Evolutionary conservation across 148 eudicot genomes (phyloP).

Genomic region (Fagopyrum esculentum): DNA sequence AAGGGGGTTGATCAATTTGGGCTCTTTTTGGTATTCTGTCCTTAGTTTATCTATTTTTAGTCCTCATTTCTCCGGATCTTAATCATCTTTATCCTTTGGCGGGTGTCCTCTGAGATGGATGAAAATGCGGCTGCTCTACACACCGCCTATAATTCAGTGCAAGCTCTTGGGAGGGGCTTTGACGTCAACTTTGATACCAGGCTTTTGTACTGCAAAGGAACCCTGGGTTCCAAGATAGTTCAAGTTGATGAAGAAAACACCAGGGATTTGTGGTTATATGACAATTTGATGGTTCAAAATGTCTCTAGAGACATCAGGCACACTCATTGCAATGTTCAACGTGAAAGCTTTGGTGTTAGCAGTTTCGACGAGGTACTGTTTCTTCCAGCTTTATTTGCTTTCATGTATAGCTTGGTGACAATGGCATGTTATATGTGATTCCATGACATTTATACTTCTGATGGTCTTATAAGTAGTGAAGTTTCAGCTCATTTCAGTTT

Average conservation of each 20-base stretch:
- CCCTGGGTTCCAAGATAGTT: slow-evolving; percentile 64
- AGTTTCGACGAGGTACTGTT: slow-evolving; percentile 56
- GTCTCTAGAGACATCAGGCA: slow-evolving; percentile 55
- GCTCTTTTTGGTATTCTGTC: neutral
- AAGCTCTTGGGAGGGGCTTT: slow-evolving; percentile 87
- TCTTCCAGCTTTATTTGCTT: neutral
- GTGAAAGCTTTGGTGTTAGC: slow-evolving; percentile 56
- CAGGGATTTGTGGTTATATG: slow-evolving; percentile 61
- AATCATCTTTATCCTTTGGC: neutral
- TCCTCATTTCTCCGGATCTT: neutral
- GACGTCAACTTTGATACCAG: slow-evolving; percentile 88
- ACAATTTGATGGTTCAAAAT: slow-evolving; percentile 47
- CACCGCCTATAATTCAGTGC: slow-evolving; percentile 65
- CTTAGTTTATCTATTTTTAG: neutral
- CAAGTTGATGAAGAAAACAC: slow-evolving; percentile 64
- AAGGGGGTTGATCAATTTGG: neutral
- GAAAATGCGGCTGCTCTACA: slow-evolving; percentile 73
- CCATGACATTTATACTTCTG: neutral
- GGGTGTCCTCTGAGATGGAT: slow-evolving; percentile 51
- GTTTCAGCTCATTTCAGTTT: too few relatives aligned
- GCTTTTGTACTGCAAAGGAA: slow-evolving; percentile 83
- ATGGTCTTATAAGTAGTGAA: neutral
- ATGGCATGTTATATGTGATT: neutral
- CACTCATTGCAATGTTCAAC: slow-evolving; percentile 29
- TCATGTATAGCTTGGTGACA: neutral